Evolutionary conservation across 2,329 filamentous ascomycete genomes (phyloP), one percentile per base, ranked within the genome.

Genomic region (Stemphylium vesicarium): DNA sequence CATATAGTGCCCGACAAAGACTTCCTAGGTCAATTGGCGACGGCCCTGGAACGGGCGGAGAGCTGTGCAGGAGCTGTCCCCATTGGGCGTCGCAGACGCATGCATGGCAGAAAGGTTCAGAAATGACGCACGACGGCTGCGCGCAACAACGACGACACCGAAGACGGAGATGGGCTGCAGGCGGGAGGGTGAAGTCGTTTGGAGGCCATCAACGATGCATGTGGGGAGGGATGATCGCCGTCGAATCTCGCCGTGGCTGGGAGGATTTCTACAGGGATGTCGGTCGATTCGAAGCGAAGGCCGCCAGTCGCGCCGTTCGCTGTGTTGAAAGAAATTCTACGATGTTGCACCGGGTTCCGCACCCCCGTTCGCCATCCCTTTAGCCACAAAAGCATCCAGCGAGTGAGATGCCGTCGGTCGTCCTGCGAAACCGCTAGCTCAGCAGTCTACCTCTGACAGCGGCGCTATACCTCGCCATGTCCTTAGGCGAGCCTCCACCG

Each of bases 291-390:
- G 42, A 37, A 46, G 57, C 56, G 33, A 56, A 53, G 64, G 51
- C 63, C 67, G 57, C 61, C 51, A 37, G 50, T 36, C 56, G 62
- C 60, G 39, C 62, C 50, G 52, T 59, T 52, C 65, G 50, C 63
- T 52, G 26, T 57, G 45, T 53, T 56, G 63, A 65, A 57, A 49
- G 63, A 66, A 69, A 69, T 69, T 70, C 70, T 70, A 73, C 70
- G 63, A 72, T 60, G 69, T 70, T 70, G 64, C 68, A 72, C 71
- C 54, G 60, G 60, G 56, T 60, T 49, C 55, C 53, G 40, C 51
- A 47, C 46, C 60, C 56, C 60, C 57, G 63, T 64, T 65, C 57
- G 60, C 57, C 45, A 36, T 54, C 60, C 53, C 53, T 67, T 68
- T 66, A 70, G 68, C 68, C 64, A 69, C 60, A 38, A 48, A 6